Evolutionary conservation across 805 yeast genomes (phyloP).

Genomic region (Candida suzukii): DNA sequence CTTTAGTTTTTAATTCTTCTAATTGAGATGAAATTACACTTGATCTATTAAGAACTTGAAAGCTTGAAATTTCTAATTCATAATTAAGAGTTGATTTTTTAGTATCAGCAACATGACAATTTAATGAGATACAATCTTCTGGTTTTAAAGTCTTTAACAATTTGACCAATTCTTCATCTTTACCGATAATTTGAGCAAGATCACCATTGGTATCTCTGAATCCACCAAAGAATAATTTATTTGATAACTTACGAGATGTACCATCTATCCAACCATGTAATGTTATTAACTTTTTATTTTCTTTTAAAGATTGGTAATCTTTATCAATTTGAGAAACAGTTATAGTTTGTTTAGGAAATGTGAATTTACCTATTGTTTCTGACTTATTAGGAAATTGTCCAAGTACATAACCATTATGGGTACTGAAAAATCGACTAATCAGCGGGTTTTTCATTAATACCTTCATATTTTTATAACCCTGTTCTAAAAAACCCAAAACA

Average conservation of each 20-base stretch:
- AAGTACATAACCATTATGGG: background rate
- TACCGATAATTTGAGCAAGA: constrained; percentile 48
- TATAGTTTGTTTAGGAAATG: constrained; percentile 16
- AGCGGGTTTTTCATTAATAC: too few relatives aligned
- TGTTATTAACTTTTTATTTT: too few relatives aligned
- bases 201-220: constrained; percentile 72
- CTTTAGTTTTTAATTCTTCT: constrained; percentile 44
- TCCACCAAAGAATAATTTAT: constrained; percentile 59
- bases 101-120: constrained; percentile 39
- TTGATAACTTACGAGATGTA: constrained; percentile 65
- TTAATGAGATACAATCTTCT: constrained; percentile 69
- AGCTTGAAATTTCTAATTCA: constrained; percentile 50
- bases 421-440: too few relatives aligned
- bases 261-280: constrained; percentile 77
- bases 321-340: background rate
- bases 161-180: constrained; percentile 28
- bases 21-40: constrained; percentile 58
- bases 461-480: too few relatives aligned
- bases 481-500: too few relatives aligned
- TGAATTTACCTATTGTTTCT: constrained; percentile 18
- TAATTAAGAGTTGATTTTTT: constrained; percentile 19
- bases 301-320: background rate
- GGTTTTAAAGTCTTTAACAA: constrained; percentile 42
- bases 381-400: constrained; percentile 12
- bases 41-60: constrained; percentile 57